Conservation (phyloP, 345 rosid species). For the Theobroma cacao region DNA sequence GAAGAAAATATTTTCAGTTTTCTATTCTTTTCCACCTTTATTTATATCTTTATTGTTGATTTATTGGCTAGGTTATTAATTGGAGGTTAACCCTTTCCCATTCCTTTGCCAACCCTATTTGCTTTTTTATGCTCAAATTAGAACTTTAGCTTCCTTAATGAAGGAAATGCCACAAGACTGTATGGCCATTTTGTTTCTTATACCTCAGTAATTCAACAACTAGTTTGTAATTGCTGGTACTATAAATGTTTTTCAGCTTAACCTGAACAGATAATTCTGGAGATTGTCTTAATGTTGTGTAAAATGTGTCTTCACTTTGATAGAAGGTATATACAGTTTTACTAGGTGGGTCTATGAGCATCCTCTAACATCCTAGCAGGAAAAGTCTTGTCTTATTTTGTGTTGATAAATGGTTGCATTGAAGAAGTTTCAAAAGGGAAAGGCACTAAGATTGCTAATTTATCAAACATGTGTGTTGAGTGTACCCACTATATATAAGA, state of each 20-base stretch:
- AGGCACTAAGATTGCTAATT: background rate
- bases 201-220: background rate
- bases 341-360: background rate
- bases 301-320: background rate
- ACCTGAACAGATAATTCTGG: background rate
- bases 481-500: background rate
- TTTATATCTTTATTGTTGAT: background rate
- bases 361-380: background rate
- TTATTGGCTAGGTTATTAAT: background rate
- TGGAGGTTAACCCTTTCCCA: background rate
- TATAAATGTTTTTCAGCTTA: background rate
- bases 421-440: background rate
- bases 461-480: background rate
- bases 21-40: background rate
- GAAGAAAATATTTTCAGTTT: background rate
- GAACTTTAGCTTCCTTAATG: background rate
- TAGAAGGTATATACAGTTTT: background rate
- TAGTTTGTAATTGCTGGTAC: background rate
- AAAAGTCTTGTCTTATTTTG: background rate
- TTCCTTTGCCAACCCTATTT: background rate
- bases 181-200: background rate
- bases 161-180: constrained; percentile 1
- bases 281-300: background rate
- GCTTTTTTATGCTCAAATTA: background rate
- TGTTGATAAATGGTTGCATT: constrained; percentile 5